Conservation (phyloP, 805 yeast genomes). For the Candida bentonensis region DNA sequence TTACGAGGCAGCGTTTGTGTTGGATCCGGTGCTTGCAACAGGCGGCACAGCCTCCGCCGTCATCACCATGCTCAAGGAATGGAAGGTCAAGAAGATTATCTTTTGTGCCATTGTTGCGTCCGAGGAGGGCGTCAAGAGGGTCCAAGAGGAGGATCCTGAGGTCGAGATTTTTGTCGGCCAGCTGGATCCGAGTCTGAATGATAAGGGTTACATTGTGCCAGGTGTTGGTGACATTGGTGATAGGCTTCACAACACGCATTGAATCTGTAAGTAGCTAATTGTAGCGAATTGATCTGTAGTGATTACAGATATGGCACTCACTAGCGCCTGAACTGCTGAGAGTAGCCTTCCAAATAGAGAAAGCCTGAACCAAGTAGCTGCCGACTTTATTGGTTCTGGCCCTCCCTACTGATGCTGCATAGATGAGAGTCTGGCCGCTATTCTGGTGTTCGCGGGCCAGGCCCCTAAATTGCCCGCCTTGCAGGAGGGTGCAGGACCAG, state of each 20-base stretch:
- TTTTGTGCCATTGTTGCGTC: constrained; percentile 16
- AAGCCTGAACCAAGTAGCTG: too few species aligned
- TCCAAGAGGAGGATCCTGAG: constrained; percentile 10
- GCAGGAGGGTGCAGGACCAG: too few species aligned
- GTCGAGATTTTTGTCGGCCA: constrained; percentile 18
- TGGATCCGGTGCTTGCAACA: constrained; percentile 24
- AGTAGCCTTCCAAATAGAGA: too few species aligned
- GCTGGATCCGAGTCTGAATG: constrained; percentile 14
- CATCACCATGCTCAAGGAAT: constrained; percentile 18
- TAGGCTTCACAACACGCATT: constrained; percentile 12
- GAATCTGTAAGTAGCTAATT: too few species aligned
- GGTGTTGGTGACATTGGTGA: constrained; percentile 24
- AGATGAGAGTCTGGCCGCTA: too few species aligned
- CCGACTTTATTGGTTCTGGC: too few species aligned
- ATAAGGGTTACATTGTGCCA: constrained; percentile 19
- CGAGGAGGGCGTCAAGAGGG: constrained; percentile 12
- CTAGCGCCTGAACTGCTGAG: too few species aligned
- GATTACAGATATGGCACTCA: too few species aligned
- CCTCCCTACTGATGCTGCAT: too few species aligned
- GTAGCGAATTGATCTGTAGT: too few species aligned
- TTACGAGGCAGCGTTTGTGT: constrained; percentile 15
- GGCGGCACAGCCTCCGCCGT: constrained; percentile 23
- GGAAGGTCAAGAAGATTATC: constrained; percentile 19
- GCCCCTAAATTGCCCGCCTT: too few species aligned
- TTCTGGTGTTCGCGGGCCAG: too few species aligned